A percentile compares a stretch with the other conserved stretches of the same genome.
These are phyloP conservation scores for Fusarium sarcochroum DNA, from an alignment of 2,329 filamentous ascomycete species.

Conservation along the genomic window DNA sequence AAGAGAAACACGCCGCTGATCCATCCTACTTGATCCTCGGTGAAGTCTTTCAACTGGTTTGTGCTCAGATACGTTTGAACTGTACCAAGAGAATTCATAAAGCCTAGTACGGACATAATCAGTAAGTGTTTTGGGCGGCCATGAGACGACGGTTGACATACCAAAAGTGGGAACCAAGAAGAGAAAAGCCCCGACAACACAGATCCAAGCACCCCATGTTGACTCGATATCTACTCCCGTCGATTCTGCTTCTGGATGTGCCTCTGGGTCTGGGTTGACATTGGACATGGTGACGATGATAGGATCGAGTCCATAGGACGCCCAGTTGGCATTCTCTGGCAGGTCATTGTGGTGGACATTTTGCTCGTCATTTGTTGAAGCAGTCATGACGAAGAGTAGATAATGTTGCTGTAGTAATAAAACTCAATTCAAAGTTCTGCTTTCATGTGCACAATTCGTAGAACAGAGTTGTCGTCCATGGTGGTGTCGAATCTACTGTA, in stretches of 20 bases:
- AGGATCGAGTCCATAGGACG: slow-evolving; percentile 38
- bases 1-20: slow-evolving; percentile 63
- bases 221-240: slow-evolving; percentile 37
- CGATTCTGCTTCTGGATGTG: slow-evolving; percentile 19
- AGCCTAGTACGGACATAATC: slow-evolving; percentile 52
- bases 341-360: not conserved
- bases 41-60: slow-evolving; percentile 60
- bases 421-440: not conserved
- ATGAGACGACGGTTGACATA: slow-evolving; percentile 2
- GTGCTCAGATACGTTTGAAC: slow-evolving; percentile 62
- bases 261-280: slow-evolving; percentile 32
- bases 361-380: not conserved
- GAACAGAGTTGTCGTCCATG: not conserved
- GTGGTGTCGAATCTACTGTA: not conserved
- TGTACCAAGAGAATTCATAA: slow-evolving; percentile 63
- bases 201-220: slow-evolving; percentile 40
- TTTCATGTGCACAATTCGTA: not conserved
- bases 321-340: slow-evolving; percentile 25
- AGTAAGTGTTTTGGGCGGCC: not conserved
- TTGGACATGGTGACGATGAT: slow-evolving; percentile 34
- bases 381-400: slow-evolving; percentile 9
- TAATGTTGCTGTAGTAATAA: not conserved
- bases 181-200: slow-evolving; percentile 45
- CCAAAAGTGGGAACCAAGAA: slow-evolving; percentile 45
- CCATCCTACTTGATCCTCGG: slow-evolving; percentile 63